phyloP scores from a whole-genome alignment of 2,329 filamentous ascomycete species.

The Lachnellula willkommii region DNA sequence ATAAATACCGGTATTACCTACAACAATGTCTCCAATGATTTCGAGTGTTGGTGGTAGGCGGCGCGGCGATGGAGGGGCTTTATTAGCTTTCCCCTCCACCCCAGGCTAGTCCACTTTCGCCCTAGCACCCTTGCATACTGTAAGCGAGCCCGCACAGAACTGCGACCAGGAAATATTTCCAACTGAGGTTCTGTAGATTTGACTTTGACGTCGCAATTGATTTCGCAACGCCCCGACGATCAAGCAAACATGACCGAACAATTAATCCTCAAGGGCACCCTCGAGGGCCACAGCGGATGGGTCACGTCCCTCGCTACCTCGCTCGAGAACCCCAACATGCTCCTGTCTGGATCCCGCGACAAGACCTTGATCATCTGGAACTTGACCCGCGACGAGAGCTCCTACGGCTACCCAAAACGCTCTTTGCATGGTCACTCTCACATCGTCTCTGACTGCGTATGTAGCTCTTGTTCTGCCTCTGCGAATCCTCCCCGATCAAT shows the following conservation, averaged over 20 bases:
- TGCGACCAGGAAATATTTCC: neutral
- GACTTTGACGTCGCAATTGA: slow-evolving; percentile 14
- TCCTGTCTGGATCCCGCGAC: slow-evolving; percentile 94
- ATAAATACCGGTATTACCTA: no score
- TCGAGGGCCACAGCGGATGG: slow-evolving; percentile 99
- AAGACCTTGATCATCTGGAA: slow-evolving; percentile 99
- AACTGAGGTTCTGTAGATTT: neutral
- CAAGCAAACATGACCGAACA: slow-evolving; percentile 32
- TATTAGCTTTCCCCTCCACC: no score
- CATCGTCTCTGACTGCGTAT: slow-evolving; percentile 99
- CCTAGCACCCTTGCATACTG: neutral
- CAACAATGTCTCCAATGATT: no score
- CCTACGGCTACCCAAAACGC: slow-evolving; percentile 99
- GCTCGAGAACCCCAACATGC: slow-evolving; percentile 99
- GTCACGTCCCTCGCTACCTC: slow-evolving; percentile 98
- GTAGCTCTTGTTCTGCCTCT: slow-evolving; percentile 38
- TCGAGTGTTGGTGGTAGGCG: no score
- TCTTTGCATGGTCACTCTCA: slow-evolving; percentile 98
- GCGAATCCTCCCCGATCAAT: slow-evolving; percentile 9
- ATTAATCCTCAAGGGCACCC: slow-evolving; percentile 83
- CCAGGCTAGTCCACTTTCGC: neutral
- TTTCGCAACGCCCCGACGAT: slow-evolving; percentile 23
- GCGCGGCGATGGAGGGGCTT: no score
- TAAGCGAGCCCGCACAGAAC: neutral
- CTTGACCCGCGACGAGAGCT: slow-evolving; percentile 95